Conservation (phyloP, 352 stramenopile species). For the Pythium phragmitis region DNA sequence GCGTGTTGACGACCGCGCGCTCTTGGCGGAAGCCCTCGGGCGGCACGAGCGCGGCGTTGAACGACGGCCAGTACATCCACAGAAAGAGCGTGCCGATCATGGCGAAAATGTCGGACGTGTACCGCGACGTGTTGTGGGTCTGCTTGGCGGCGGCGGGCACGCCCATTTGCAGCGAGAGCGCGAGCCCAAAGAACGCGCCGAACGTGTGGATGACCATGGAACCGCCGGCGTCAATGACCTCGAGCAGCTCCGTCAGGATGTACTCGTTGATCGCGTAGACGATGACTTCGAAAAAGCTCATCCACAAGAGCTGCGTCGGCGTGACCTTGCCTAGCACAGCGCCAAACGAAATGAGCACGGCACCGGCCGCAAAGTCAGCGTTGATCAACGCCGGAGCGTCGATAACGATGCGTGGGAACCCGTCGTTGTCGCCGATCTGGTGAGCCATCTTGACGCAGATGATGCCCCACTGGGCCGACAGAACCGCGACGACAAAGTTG, state of each 20-base stretch:
- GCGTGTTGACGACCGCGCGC: conserved; percentile 70
- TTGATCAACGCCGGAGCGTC: conserved; percentile 70
- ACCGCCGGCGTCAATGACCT: conserved; percentile 72
- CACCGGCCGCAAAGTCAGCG: conserved; percentile 75
- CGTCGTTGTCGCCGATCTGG: conserved; percentile 46
- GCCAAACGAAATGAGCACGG: conserved; percentile 80
- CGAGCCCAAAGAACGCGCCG: conserved; percentile 80
- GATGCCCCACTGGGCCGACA: conserved; percentile 73
- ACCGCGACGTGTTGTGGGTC: conserved; percentile 60
- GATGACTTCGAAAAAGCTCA: conserved; percentile 73
- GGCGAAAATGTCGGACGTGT: conserved; percentile 71
- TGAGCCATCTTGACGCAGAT: conserved; percentile 60
- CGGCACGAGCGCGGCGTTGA: conserved; percentile 73
- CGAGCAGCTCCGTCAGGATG: conserved; percentile 50
- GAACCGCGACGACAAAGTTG: conserved; percentile 71
- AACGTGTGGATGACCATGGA: conserved; percentile 88
- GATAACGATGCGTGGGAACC: conserved; percentile 46
- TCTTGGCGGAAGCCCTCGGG: conserved; percentile 62
- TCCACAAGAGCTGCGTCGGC: conserved; percentile 73
- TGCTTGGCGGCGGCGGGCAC: conserved; percentile 37
- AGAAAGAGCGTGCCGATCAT: conserved; percentile 87
- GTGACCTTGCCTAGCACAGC: conserved; percentile 76
- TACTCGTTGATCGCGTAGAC: conserved; percentile 84
- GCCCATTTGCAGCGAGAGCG: conserved; percentile 57
- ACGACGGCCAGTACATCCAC: conserved; percentile 89